These are phyloP conservation scores for Botrytis pseudocinerea DNA, from an alignment of 2,329 filamentous ascomycete genomes.

Conservation along the genomic window DNA sequence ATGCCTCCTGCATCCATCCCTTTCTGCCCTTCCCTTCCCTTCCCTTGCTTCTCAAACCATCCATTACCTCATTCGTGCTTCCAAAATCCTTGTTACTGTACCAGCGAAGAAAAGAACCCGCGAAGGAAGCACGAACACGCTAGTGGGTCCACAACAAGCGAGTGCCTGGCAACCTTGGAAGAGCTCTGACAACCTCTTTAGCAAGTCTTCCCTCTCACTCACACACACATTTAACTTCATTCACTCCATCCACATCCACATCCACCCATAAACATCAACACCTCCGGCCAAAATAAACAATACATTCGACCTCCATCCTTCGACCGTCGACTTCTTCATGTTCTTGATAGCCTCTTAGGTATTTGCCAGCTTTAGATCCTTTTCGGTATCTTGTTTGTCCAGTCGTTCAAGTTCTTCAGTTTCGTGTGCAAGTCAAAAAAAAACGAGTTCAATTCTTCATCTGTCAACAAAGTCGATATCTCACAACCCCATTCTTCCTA, in stretches of 20 bases:
- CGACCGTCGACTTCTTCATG: background rate
- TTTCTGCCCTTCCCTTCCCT: background rate
- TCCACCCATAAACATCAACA: conserved; percentile 7
- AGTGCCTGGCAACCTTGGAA: conserved; percentile 20
- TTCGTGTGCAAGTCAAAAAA: conserved; percentile 10
- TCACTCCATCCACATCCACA: conserved; percentile 13
- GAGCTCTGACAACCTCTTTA: conserved; percentile 19
- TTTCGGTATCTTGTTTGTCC: conserved; percentile 20
- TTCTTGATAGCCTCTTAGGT: conserved; percentile 11
- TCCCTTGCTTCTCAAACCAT: background rate
- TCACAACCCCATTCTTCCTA: conserved; percentile 21
- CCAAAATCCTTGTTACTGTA: background rate
- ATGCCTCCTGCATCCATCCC: background rate
- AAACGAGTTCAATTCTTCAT: conserved; percentile 23
- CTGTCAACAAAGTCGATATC: conserved; percentile 33
- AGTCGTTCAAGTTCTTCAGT: conserved; percentile 15
- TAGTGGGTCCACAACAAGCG: conserved; percentile 16
- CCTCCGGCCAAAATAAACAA: background rate
- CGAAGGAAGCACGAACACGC: conserved; percentile 16
- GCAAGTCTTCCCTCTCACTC: conserved; percentile 3
- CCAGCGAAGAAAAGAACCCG: background rate
- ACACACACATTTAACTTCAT: conserved; percentile 13
- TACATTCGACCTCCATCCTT: background rate
- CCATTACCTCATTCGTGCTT: background rate
- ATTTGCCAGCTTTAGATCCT: conserved; percentile 12